These are phyloP conservation scores for Venturia nashicola DNA, from an alignment of 2,329 filamentous ascomycete genomes.

Conservation along the genomic window DNA sequence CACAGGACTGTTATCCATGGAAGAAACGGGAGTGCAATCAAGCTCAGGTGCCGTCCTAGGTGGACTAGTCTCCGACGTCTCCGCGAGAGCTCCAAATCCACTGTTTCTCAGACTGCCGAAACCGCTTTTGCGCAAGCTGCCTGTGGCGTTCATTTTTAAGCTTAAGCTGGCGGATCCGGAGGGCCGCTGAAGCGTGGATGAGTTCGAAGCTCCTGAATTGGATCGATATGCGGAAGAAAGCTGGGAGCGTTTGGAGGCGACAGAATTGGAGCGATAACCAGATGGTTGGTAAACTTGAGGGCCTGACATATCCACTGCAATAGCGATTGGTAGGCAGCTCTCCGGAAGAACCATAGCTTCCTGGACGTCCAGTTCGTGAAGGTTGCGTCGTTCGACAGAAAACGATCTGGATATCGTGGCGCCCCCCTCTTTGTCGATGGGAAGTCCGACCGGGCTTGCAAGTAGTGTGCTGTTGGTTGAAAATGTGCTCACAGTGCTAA, in stretches of 20 bases:
- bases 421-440: neutral
- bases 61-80: neutral
- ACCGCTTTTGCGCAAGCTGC: neutral
- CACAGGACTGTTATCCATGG: neutral
- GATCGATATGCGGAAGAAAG: neutral
- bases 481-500: neutral
- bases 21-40: neutral
- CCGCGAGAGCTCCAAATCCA: neutral
- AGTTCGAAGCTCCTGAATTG: neutral
- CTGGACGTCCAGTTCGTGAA: neutral
- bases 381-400: neutral
- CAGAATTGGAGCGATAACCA: neutral
- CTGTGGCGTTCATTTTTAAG: neutral
- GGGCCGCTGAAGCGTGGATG: neutral
- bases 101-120: neutral
- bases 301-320: neutral
- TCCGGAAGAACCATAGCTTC: neutral
- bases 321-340: neutral
- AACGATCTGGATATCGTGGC: neutral
- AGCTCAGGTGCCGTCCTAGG: neutral
- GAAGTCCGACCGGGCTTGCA: neutral
- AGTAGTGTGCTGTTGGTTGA: neutral
- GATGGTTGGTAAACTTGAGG: neutral
- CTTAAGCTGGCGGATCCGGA: neutral
- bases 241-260: neutral